Percentiles rank a stretch among this genome's conserved stretches.
Conservation (phyloP, 495 filamentous ascomycete genomes). For the Schizothecium vesticola region DNA sequence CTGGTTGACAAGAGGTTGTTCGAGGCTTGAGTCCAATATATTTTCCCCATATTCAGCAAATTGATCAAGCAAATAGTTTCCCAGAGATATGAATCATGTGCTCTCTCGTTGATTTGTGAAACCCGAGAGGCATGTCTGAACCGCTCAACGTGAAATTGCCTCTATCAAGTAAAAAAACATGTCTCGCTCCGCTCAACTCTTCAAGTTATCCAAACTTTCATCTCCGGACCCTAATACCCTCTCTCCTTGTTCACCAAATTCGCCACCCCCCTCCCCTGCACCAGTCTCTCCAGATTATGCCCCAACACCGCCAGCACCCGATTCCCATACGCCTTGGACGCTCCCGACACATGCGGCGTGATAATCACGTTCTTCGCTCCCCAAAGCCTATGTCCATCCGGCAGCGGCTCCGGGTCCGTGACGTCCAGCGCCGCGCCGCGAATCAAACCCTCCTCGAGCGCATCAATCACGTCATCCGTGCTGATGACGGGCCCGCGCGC, state of each 20-base stretch:
- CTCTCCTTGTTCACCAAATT: constrained; percentile 42
- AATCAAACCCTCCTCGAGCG: constrained; percentile 53
- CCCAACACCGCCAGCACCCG: constrained; percentile 53
- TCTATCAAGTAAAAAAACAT: background rate
- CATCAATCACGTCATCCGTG: constrained; percentile 59
- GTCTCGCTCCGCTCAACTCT: background rate
- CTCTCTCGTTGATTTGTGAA: too few species aligned
- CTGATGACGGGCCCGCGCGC: constrained; percentile 67
- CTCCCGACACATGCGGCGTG: constrained; percentile 73
- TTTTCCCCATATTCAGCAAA: too few species aligned
- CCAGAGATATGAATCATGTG: too few species aligned
- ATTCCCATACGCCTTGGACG: constrained; percentile 54
- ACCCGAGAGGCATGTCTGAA: too few species aligned
- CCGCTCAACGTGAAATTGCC: background rate
- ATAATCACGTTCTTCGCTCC: constrained; percentile 65
- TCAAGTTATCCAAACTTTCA: background rate
- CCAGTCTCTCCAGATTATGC: constrained; percentile 55
- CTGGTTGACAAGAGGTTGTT: background rate
- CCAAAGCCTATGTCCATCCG: constrained; percentile 66
- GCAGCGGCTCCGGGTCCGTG: constrained; percentile 80
- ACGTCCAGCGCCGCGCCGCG: constrained; percentile 78
- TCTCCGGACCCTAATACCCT: constrained; percentile 16
- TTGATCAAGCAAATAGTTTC: too few species aligned
- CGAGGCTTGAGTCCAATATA: background rate
- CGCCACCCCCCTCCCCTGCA: constrained; percentile 56